Evolutionary conservation across 306 rosid species (phyloP).

Genomic region (Cajanus cajan): DNA sequence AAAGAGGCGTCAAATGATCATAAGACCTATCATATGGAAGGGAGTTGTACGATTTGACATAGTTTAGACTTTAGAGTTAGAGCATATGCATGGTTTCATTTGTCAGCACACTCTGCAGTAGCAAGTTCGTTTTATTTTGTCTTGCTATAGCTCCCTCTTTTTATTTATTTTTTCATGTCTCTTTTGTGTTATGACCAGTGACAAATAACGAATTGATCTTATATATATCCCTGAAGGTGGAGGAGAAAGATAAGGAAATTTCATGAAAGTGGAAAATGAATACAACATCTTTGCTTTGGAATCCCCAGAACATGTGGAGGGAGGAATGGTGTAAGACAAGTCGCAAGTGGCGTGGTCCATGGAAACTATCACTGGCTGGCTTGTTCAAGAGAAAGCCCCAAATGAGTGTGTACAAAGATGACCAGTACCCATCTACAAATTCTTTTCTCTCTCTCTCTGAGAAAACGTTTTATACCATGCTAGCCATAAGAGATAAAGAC

Average conservation of each 20-base stretch:
- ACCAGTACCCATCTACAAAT: constrained; percentile 42
- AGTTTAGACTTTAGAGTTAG: constrained; percentile 9
- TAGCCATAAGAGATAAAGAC: no score
- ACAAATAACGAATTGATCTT: constrained; percentile 16
- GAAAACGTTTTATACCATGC: no score
- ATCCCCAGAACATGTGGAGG: constrained; percentile 52
- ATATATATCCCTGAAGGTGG: background rate
- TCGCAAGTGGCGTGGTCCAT: constrained; percentile 62
- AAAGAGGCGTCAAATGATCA: background rate
- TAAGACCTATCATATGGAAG: background rate
- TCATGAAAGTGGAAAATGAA: constrained; percentile 33
- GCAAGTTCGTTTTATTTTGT: constrained; percentile 13
- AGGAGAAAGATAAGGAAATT: constrained; percentile 13
- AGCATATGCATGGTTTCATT: constrained; percentile 10
- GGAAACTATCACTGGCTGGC: background rate
- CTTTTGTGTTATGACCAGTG: background rate
- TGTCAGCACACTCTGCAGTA: constrained; percentile 27
- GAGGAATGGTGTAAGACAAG: constrained; percentile 40
- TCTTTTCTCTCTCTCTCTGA: constrained; percentile 27
- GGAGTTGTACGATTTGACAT: background rate
- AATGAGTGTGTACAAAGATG: constrained; percentile 41
- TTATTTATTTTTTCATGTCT: background rate
- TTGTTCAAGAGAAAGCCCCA: background rate
- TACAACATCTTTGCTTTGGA: constrained; percentile 39
- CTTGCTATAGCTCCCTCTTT: background rate